Evolutionary conservation across 1,284 basidiomycete species (phyloP), one percentile per base, ranked within the genome.

Genomic region (Cerrena zonata): DNA sequence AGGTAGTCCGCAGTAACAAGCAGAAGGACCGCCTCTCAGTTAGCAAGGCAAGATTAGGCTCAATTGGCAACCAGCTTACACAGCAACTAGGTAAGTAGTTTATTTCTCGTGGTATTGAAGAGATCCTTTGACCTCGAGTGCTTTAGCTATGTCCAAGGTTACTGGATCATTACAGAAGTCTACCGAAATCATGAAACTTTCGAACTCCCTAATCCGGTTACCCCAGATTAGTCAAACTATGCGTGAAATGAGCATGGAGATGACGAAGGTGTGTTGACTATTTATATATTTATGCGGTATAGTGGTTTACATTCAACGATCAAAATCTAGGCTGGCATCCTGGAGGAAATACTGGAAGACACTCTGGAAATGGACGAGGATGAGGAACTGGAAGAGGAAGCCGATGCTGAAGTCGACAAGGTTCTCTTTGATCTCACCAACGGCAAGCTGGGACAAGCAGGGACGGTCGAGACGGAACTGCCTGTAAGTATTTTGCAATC

Each of bases 151-250:
- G 89, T 74, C 88, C 61, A 99, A 99, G 72, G 92, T 99, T 38
- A 98, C 96, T 2, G 96, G 96, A 5, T 84, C 92, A 21, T 76
- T 99, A 59, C 94, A 97, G 71, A 98, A 94, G 70, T 95, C 92
- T 10, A 94, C 95, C 1, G 95, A 99, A 70, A 98, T 99, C 56
- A 99, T 99, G 95, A 99, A 91, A 72, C 77, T 94, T 27, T 95
- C 94, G 3, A 99, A 97, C 69, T 76, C 86, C 44, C 79, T 99
- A 42, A 77, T 99, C 61, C 94, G 86, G 65, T 75, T 99, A 30
- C 96, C 96, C 15, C 91, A 99, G 66, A 83, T 99, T 49, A 90
- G 85, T 65, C 86, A 85, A 57, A 80, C 84, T 0, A 99, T 99
- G 96, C 82, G 93, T 25, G 89, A 97, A 64, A 95, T 99, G 93